phyloP scores from a whole-genome alignment of 331 rosid genomes.

The Arachis monticola region DNA sequence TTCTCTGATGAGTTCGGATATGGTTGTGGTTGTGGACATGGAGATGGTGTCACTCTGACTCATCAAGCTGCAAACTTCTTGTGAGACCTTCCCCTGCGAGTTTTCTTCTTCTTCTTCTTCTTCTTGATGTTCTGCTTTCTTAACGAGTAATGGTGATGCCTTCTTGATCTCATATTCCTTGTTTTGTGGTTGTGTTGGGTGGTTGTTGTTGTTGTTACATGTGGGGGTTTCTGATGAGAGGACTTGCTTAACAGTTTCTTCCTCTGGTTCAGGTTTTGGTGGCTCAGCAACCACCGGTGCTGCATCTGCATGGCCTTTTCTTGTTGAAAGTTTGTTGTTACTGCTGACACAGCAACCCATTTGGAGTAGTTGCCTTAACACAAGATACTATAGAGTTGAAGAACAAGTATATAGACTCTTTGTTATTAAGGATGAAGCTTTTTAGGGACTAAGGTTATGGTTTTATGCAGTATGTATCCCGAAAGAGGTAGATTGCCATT shows the following conservation, averaged over 20 bases:
- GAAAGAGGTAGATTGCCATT: slow-evolving; percentile 16
- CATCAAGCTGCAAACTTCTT: slow-evolving; percentile 61
- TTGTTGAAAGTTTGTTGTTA: slow-evolving; percentile 9
- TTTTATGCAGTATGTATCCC: not conserved
- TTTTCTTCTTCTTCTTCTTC: slow-evolving; percentile 52
- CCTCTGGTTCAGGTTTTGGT: slow-evolving; percentile 46
- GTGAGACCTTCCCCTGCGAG: slow-evolving; percentile 52
- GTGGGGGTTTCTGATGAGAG: slow-evolving; percentile 69
- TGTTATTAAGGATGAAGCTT: too few species aligned
- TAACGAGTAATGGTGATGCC: slow-evolving; percentile 29
- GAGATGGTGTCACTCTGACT: slow-evolving; percentile 63
- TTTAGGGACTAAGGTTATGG: not conserved
- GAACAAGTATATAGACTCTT: too few species aligned
- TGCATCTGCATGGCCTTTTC: slow-evolving; percentile 24
- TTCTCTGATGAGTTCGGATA: slow-evolving; percentile 35
- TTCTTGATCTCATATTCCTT: slow-evolving; percentile 7
- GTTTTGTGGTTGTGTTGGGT: slow-evolving; percentile 35
- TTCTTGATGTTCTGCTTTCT: slow-evolving; percentile 48
- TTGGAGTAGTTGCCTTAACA: not conserved
- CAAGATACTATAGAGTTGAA: too few species aligned
- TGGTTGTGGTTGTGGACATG: slow-evolving; percentile 42
- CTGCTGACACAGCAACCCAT: slow-evolving; percentile 58
- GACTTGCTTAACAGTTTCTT: slow-evolving; percentile 77
- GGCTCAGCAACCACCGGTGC: not conserved
- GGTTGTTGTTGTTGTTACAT: slow-evolving; percentile 35